Conservation (phyloP, 2,329 filamentous ascomycete genomes). For the Sclerotinia trifoliorum region DNA sequence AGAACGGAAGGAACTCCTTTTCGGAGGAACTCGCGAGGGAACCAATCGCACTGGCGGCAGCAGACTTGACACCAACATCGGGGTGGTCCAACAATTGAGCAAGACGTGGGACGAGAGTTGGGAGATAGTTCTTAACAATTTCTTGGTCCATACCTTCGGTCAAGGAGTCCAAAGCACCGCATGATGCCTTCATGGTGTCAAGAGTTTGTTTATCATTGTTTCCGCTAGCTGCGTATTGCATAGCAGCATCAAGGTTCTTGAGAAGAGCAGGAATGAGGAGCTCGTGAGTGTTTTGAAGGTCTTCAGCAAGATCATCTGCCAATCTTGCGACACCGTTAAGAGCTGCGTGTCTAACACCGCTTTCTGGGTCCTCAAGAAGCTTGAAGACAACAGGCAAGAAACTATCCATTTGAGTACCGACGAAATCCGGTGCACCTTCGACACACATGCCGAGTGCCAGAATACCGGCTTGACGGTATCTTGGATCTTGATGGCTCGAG, state of each 20-base stretch:
- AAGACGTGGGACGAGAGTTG: conserved; percentile 79
- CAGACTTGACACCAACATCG: conserved; percentile 85
- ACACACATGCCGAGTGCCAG: conserved; percentile 90
- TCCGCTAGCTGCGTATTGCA: conserved; percentile 50
- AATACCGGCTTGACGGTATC: conserved; percentile 85
- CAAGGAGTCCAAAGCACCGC: conserved; percentile 86
- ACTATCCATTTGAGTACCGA: conserved; percentile 83
- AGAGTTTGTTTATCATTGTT: conserved; percentile 69
- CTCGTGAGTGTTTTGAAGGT: conserved; percentile 82
- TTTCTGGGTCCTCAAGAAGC: conserved; percentile 80
- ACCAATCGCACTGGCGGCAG: conserved; percentile 84
- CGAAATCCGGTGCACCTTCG: conserved; percentile 95
- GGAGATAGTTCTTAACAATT: conserved; percentile 78
- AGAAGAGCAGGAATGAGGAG: conserved; percentile 80
- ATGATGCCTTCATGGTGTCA: conserved; percentile 84
- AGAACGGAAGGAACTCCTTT: conserved; percentile 84
- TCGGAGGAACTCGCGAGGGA: conserved; percentile 86
- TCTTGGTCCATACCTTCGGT: conserved; percentile 81
- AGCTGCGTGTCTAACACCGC: conserved; percentile 81
- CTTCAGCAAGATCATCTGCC: conserved; percentile 89
- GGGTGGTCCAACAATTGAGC: conserved; percentile 79
- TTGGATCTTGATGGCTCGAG: conserved; percentile 69
- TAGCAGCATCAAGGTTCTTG: conserved; percentile 81
- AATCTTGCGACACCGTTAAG: conserved; percentile 85
- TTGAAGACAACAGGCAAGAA: conserved; percentile 83